Conservation (phyloP, 495 filamentous ascomycete species). For the Aspergillus nanangensis region DNA sequence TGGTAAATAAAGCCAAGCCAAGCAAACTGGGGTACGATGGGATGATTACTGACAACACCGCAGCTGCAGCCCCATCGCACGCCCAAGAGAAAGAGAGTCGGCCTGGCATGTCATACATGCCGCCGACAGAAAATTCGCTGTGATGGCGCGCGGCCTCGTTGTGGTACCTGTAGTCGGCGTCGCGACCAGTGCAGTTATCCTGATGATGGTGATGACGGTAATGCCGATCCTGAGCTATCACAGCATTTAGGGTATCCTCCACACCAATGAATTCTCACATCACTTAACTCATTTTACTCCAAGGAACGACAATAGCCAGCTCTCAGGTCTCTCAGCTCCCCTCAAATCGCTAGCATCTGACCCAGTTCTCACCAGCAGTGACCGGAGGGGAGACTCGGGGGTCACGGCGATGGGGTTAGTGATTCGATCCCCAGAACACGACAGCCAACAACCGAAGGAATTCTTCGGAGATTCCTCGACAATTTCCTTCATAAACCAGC, state of each 20-base stretch:
- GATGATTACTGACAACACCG: too few relatives aligned
- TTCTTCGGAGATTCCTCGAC: conserved; percentile 4
- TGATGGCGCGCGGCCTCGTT: conserved; percentile 6
- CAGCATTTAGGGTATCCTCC: background rate
- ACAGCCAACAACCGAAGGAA: background rate
- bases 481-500: conserved; percentile 1
- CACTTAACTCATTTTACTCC: background rate
- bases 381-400: background rate
- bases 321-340: background rate
- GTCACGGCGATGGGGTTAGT: conserved; percentile 2
- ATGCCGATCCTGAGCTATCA: background rate
- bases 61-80: too few relatives aligned
- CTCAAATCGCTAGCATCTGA: background rate
- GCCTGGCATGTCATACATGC: conserved; percentile 8
- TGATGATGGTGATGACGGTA: conserved; percentile 1
- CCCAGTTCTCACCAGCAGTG: background rate
- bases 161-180: conserved; percentile 7
- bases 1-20: too few relatives aligned
- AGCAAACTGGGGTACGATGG: too few relatives aligned
- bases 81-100: conserved; percentile 6
- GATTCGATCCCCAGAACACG: background rate
- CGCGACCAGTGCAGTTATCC: conserved; percentile 7
- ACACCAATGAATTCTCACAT: background rate
- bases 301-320: background rate
- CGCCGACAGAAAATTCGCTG: conserved; percentile 9